phyloP scores from a whole-genome alignment of 129 eudicot species.

The Apium graveolens region DNA sequence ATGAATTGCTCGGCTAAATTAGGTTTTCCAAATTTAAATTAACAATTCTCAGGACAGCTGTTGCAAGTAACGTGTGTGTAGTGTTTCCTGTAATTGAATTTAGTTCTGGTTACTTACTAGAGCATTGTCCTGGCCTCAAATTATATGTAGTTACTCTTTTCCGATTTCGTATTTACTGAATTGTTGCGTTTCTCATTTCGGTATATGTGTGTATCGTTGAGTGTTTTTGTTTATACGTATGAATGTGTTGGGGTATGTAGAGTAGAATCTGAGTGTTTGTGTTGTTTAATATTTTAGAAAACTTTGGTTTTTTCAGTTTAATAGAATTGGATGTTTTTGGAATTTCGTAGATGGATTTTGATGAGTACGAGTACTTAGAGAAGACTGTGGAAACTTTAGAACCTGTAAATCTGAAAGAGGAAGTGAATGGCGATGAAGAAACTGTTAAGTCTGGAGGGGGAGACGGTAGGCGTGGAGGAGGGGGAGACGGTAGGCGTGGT shows the following conservation, averaged over 20 bases:
- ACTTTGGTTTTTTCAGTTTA: not conserved
- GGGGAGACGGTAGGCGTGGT: slow-evolving; percentile 42
- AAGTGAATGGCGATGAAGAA: slow-evolving; percentile 46
- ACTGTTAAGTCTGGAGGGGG: slow-evolving; percentile 22
- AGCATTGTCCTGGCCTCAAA: not conserved
- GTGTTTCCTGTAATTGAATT: not conserved
- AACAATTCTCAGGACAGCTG: not conserved
- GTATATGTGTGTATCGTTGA: not conserved
- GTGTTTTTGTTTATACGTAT: not conserved
- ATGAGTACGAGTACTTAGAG: slow-evolving; percentile 82
- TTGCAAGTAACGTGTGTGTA: too few relatives aligned
- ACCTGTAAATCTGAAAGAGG: slow-evolving; percentile 34
- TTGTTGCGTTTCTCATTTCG: not conserved
- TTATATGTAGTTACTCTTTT: too few relatives aligned
- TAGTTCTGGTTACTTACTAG: not conserved
- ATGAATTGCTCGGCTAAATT: not conserved
- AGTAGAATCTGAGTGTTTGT: not conserved
- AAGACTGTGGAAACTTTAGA: slow-evolving; percentile 63
- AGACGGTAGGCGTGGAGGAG: too few relatives aligned
- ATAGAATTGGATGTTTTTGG: not conserved
- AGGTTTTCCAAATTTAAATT: not conserved
- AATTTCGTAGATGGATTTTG: slow-evolving; percentile 60
- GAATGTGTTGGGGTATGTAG: not conserved
- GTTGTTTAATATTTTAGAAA: slow-evolving; percentile 9
- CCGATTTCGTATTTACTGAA: not conserved